Base-by-base conservation (phyloP, 352 stramenopile genomes). In the Pythium brachiatum region DNA sequence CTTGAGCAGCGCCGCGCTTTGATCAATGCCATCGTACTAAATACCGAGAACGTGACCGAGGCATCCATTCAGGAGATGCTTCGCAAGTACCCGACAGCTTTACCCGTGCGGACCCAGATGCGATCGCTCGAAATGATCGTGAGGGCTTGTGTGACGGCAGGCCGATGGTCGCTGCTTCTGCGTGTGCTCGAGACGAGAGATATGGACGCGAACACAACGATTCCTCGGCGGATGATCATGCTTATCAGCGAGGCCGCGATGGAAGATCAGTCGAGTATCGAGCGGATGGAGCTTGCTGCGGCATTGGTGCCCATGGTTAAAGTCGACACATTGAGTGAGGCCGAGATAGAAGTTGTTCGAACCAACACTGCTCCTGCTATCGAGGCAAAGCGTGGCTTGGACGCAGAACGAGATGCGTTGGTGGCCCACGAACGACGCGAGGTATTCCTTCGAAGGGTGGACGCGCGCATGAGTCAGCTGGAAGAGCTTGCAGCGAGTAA, bases 21-120 rank as follows among this genome's bases (percentile, higher is more conserved):
- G 27, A 27, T 69, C 11, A 85, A 81, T 60, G 65, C 56, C 21
- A 43, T 89, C 43, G 39, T 86, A 20, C 64, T 68, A 21, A 60
- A 64, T 36, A 57, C 25, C 5, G 27, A 23, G 26, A 46, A 26
- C 29, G 44, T 62, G 21, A 34, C 39, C 16, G 43, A 62, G 20
- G 23, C 31, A n/a, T 15, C 44, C 9, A 20, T 62, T 5, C 44
- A 27, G 27, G n/a, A 54, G 3, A 16, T 62, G 36, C 16, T 62
- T 4, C 27, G 16, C 1, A 29, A 52, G 18, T 58, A 47, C 21
- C 53, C 36, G 58, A 3, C n/a, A 6, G 31, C 27, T 6, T 65
- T 59, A 18, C 48, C 32, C 15, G 48, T 65, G 39, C 5, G 7
- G 7, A 7, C 21, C 13, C 11, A 27, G 2, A 1, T 23, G 12